Conservation (phyloP, 305 asterid genomes). For the Monarda citriodora region DNA sequence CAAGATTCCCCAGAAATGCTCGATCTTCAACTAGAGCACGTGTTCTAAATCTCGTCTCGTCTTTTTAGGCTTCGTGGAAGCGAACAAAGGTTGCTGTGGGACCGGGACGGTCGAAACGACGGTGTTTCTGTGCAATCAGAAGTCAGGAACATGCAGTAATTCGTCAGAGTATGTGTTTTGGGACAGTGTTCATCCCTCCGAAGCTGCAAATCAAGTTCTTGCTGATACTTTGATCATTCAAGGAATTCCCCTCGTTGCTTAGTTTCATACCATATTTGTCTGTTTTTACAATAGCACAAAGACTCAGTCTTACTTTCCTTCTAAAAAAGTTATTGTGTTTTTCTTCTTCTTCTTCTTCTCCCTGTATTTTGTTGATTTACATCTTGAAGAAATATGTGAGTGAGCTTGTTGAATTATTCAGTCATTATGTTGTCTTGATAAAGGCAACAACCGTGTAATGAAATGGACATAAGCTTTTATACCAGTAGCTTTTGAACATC, state of each 20-base stretch:
- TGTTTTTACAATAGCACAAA: constrained; percentile 8
- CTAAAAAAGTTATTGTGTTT: neutral
- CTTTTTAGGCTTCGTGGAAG: constrained; percentile 66
- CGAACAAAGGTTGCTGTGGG: constrained; percentile 80
- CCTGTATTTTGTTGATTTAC: constrained; percentile 18
- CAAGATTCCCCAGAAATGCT: no score
- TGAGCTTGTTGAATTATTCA: constrained; percentile 13
- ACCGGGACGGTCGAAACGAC: constrained; percentile 85
- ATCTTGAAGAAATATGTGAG: constrained; percentile 1
- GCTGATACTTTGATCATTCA: constrained; percentile 66
- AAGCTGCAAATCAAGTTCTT: constrained; percentile 84
- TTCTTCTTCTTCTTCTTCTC: neutral
- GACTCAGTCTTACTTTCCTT: constrained; percentile 1
- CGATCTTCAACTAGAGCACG: neutral
- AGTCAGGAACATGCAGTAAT: constrained; percentile 76
- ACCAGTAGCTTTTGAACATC: neutral
- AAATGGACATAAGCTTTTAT: constrained; percentile 17
- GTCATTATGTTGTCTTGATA: constrained; percentile 16
- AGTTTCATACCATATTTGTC: neutral
- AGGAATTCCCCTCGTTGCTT: constrained; percentile 77
- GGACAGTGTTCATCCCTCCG: constrained; percentile 98
- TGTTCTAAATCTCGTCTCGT: neutral
- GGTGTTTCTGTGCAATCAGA: constrained; percentile 62
- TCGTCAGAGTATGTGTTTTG: constrained; percentile 87
- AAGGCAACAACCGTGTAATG: constrained; percentile 21